These are phyloP conservation scores for Penicillium odoratum DNA, from an alignment of 495 filamentous ascomycete genomes.

Conservation along the genomic window DNA sequence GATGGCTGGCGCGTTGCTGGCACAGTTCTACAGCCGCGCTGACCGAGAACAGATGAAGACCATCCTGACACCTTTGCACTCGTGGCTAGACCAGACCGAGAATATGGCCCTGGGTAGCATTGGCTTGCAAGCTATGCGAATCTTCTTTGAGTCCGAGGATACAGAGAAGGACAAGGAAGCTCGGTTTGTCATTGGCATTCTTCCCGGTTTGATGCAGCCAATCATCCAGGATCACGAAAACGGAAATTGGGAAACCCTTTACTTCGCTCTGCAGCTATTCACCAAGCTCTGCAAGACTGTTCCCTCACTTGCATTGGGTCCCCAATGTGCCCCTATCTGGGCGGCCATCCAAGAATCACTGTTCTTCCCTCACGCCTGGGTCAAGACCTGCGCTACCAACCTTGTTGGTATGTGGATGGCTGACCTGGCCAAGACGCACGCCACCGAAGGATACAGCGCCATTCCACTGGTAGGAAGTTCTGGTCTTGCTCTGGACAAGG, in stretches of 20 bases:
- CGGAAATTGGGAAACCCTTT: constrained; percentile 76
- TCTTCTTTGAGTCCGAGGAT: constrained; percentile 74
- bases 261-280: constrained; percentile 68
- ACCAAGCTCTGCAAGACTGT: constrained; percentile 66
- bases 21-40: constrained; percentile 75
- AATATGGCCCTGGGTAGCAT: constrained; percentile 68
- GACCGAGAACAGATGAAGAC: constrained; percentile 68
- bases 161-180: constrained; percentile 63
- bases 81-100: constrained; percentile 74
- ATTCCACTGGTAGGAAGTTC: constrained; percentile 68
- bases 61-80: constrained; percentile 65
- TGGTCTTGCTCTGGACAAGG: constrained; percentile 64
- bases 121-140: constrained; percentile 74
- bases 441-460: constrained; percentile 46
- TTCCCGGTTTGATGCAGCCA: constrained; percentile 52
- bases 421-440: constrained; percentile 68
- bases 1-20: constrained; percentile 76
- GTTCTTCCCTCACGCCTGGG: constrained; percentile 68
- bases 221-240: constrained; percentile 46
- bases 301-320: constrained; percentile 59
- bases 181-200: constrained; percentile 39
- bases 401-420: constrained; percentile 76
- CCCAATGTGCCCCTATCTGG: constrained; percentile 64
- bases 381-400: constrained; percentile 74
- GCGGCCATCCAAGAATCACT: constrained; percentile 60